phyloP scores from a whole-genome alignment of 1,139 yeast genomes.

The Saccharomyces hybrid region DNA sequence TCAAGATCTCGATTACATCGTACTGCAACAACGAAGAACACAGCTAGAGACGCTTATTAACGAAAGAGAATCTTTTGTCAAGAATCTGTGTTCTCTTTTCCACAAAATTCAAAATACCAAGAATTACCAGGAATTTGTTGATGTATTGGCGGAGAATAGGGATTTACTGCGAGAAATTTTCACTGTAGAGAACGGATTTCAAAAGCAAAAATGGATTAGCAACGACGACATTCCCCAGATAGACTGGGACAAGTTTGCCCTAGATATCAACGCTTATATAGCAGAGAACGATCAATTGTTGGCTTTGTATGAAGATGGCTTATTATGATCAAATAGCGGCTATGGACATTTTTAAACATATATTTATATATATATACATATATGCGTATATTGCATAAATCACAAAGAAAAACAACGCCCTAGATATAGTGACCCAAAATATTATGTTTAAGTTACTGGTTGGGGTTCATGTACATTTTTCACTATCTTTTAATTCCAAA shows the following conservation, averaged over 20 bases:
- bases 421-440: background rate
- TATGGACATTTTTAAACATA: background rate
- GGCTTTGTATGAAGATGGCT: constrained; percentile 16
- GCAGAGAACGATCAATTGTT: constrained; percentile 16
- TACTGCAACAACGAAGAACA: constrained; percentile 19
- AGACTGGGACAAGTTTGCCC: constrained; percentile 37
- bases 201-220: constrained; percentile 37
- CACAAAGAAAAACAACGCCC: background rate
- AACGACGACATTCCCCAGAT: constrained; percentile 38
- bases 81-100: constrained; percentile 24
- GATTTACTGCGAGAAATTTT: constrained; percentile 26
- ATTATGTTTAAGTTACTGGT: background rate
- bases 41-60: constrained; percentile 18
- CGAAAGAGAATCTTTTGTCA: constrained; percentile 18
- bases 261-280: constrained; percentile 24
- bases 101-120: constrained; percentile 24
- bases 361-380: background rate
- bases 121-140: constrained; percentile 29
- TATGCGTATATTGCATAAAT: background rate
- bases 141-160: constrained; percentile 22
- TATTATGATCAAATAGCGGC: constrained; percentile 8
- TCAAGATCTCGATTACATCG: constrained; percentile 20
- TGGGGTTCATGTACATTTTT: background rate
- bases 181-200: constrained; percentile 21
- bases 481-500: background rate